Percentiles rank a stretch among this genome's conserved stretches.
Conservation (phyloP, 1,139 yeast species). For the Yamadazyma diospyri region DNA sequence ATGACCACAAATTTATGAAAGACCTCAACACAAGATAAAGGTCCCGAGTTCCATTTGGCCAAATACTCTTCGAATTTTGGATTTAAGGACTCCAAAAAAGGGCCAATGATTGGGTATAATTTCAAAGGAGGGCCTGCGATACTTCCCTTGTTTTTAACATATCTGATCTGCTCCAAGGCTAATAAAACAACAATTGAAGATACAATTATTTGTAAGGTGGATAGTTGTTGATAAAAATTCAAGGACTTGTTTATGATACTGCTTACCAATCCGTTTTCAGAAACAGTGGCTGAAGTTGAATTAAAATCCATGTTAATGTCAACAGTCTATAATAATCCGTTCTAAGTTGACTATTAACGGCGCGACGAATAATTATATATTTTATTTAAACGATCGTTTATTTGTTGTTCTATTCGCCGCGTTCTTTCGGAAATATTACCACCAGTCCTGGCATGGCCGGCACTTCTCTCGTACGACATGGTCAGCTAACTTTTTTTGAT, state of each 20-base stretch:
- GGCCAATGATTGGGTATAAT: constrained; percentile 93
- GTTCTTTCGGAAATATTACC: too few relatives aligned
- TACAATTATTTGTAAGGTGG: constrained; percentile 42
- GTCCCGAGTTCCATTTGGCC: constrained; percentile 94
- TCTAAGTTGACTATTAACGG: background rate
- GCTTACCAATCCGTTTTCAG: constrained; percentile 2
- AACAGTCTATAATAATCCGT: background rate
- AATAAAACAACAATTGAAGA: constrained; percentile 51
- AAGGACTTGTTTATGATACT: background rate
- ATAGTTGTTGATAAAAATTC: background rate
- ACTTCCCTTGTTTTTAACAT: constrained; percentile 73
- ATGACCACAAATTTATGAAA: constrained; percentile 97
- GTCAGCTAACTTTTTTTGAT: too few relatives aligned
- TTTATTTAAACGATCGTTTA: constrained; percentile 6
- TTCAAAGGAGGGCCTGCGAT: constrained; percentile 89
- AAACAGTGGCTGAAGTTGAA: constrained; percentile 1
- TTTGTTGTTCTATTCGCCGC: constrained; percentile 1
- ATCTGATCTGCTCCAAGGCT: constrained; percentile 76
- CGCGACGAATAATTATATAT: too few relatives aligned
- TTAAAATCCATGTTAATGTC: constrained; percentile 6
- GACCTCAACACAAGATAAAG: constrained; percentile 90
- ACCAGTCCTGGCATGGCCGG: too few relatives aligned
- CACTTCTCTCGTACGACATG: too few relatives aligned
- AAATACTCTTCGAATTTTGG: constrained; percentile 93
- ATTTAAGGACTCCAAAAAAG: constrained; percentile 90